Evolutionary conservation across 345 rosid species (phyloP).

Genomic region (Eucalyptus marginata): DNA sequence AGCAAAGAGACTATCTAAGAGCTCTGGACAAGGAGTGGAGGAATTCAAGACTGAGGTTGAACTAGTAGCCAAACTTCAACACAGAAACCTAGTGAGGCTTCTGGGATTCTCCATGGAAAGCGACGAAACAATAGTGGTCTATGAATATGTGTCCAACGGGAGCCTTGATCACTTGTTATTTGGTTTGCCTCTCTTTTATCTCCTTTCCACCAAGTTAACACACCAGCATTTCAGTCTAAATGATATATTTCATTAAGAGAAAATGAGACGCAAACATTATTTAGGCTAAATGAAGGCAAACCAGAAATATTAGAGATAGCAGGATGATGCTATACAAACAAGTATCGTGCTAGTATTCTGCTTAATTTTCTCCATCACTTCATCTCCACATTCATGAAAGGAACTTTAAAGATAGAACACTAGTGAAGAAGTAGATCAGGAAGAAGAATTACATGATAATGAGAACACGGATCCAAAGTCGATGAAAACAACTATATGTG

Average conservation of each 20-base stretch:
- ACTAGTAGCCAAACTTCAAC: constrained; percentile 34
- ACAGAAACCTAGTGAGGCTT: constrained; percentile 36
- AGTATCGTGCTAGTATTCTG: background rate
- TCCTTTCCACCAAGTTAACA: background rate
- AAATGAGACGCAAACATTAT: background rate
- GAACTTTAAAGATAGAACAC: background rate
- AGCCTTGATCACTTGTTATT: constrained; percentile 33
- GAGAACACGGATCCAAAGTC: background rate
- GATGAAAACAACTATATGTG: background rate
- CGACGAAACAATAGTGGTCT: constrained; percentile 35
- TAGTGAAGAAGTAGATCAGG: background rate
- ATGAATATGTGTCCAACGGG: constrained; percentile 38
- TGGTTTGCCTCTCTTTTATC: constrained; percentile 11
- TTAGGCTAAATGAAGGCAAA: background rate
- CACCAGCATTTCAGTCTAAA: background rate
- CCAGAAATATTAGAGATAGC: background rate
- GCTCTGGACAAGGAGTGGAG: constrained; percentile 30
- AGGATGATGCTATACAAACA: background rate
- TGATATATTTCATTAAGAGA: background rate
- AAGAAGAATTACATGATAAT: background rate
- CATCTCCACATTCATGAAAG: background rate
- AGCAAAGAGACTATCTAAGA: constrained; percentile 30
- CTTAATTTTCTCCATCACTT: background rate
- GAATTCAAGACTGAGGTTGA: constrained; percentile 43
- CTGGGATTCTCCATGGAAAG: constrained; percentile 36